phyloP scores from a whole-genome alignment of 805 yeast genomes.

The Cyberlindnera amylophila region DNA sequence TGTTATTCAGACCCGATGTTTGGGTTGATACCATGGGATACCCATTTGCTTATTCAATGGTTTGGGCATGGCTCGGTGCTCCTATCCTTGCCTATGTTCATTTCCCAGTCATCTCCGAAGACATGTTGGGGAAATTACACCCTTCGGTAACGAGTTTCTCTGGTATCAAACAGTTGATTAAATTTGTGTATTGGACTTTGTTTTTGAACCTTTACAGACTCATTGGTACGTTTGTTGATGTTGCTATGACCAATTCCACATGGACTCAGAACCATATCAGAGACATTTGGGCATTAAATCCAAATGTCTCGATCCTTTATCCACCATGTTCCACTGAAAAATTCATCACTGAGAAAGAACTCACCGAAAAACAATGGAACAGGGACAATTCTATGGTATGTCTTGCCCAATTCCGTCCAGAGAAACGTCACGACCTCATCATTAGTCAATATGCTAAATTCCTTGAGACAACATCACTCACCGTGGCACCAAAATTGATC shows the following conservation, averaged over 20 bases:
- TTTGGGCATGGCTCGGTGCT: constrained; percentile 50
- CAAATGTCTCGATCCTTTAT: constrained; percentile 50
- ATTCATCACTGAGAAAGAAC: constrained; percentile 28
- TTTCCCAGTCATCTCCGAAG: constrained; percentile 85
- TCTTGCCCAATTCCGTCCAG: constrained; percentile 93
- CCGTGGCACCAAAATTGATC: constrained; percentile 50
- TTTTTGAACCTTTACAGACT: constrained; percentile 61
- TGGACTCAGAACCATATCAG: constrained; percentile 85
- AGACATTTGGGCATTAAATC: constrained; percentile 55
- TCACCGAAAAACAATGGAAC: constrained; percentile 18
- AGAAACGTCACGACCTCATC: constrained; percentile 79
- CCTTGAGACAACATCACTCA: constrained; percentile 24
- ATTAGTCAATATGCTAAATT: constrained; percentile 61
- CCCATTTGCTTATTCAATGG: constrained; percentile 78
- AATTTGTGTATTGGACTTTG: constrained; percentile 65
- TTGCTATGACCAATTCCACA: constrained; percentile 76
- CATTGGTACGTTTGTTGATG: constrained; percentile 62
- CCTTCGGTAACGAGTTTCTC: constrained; percentile 23
- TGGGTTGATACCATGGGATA: constrained; percentile 94
- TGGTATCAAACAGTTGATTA: constrained; percentile 31
- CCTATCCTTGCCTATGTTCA: constrained; percentile 92
- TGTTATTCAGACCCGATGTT: constrained; percentile 70
- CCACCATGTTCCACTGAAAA: constrained; percentile 87
- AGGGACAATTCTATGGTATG: constrained; percentile 36
- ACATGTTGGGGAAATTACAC: constrained; percentile 70